These are phyloP conservation scores for Aureobasidium sp. DNA, from an alignment of 2,329 filamentous ascomycete species.

Conservation along the genomic window DNA sequence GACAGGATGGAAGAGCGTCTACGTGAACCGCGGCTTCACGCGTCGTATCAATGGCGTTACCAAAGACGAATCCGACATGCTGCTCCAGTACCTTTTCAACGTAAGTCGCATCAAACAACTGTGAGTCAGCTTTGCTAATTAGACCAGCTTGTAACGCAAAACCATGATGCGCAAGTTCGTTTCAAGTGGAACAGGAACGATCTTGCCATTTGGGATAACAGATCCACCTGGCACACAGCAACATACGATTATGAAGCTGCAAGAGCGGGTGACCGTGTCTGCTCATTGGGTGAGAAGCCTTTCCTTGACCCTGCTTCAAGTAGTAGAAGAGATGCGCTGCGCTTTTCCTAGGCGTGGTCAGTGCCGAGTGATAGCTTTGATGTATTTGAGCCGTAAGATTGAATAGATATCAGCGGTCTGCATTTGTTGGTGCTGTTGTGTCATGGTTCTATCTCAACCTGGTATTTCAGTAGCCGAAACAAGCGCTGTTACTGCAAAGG, in stretches of 20 bases:
- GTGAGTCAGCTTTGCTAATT: neutral
- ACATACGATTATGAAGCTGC: constrained; percentile 13
- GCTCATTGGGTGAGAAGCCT: constrained; percentile 10
- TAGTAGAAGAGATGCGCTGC: constrained; percentile 8
- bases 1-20: constrained; percentile 53
- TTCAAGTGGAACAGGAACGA: constrained; percentile 57
- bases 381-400: neutral
- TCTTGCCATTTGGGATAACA: constrained; percentile 58
- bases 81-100: constrained; percentile 12
- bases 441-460: neutral
- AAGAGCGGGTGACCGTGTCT: constrained; percentile 12
- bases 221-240: constrained; percentile 10
- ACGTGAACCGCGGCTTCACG: constrained; percentile 51
- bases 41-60: constrained; percentile 51
- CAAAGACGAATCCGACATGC: constrained; percentile 19
- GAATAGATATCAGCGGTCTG: neutral
- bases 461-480: too few relatives aligned
- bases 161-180: constrained; percentile 60
- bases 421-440: neutral
- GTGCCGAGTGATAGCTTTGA: neutral
- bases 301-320: constrained; percentile 11
- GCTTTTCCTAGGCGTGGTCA: neutral
- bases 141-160: constrained; percentile 43
- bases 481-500: too few relatives aligned
- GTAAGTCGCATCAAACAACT: neutral